Conservation (phyloP, 2,329 filamentous ascomycete genomes). For the Sclerotinia sclerotiorum region DNA sequence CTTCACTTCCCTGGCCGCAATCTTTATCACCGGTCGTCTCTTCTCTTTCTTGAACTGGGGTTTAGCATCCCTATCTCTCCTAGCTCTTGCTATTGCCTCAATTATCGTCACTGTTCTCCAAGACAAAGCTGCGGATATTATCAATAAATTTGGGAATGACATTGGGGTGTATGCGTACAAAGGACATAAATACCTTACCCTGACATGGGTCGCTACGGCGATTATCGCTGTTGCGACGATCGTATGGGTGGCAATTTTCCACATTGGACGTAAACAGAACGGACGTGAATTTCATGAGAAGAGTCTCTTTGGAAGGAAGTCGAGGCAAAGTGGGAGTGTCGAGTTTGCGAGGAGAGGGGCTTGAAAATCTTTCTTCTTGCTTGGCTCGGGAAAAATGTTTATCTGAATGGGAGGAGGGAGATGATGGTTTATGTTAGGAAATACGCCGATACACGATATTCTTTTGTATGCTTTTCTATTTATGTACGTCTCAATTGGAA, state of each 20-base stretch:
- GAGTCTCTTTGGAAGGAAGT: slow-evolving; percentile 9
- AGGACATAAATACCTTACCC: slow-evolving; percentile 54
- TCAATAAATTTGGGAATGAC: slow-evolving; percentile 44
- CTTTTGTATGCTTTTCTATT: not conserved
- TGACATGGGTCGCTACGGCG: slow-evolving; percentile 59
- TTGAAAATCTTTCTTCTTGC: not conserved
- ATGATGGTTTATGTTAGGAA: not conserved
- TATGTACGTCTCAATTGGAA: not conserved
- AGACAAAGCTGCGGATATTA: slow-evolving; percentile 51
- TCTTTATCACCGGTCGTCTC: slow-evolving; percentile 46
- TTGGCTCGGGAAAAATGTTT: not conserved
- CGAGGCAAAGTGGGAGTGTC: slow-evolving; percentile 8
- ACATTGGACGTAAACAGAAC: slow-evolving; percentile 31
- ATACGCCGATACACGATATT: not conserved
- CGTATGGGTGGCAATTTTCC: slow-evolving; percentile 38
- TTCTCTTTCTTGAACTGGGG: slow-evolving; percentile 52
- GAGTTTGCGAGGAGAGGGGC: slow-evolving; percentile 13
- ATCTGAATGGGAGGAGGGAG: not conserved
- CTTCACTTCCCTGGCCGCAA: slow-evolving; percentile 46
- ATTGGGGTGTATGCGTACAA: slow-evolving; percentile 42
- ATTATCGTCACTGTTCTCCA: slow-evolving; percentile 68
- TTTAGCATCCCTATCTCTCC: slow-evolving; percentile 48
- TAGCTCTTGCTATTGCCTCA: slow-evolving; percentile 67
- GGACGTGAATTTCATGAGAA: slow-evolving; percentile 36
- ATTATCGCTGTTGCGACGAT: slow-evolving; percentile 43